Conservation (phyloP, 495 filamentous ascomycete genomes). For the Hypoxylon crocopeplum region DNA sequence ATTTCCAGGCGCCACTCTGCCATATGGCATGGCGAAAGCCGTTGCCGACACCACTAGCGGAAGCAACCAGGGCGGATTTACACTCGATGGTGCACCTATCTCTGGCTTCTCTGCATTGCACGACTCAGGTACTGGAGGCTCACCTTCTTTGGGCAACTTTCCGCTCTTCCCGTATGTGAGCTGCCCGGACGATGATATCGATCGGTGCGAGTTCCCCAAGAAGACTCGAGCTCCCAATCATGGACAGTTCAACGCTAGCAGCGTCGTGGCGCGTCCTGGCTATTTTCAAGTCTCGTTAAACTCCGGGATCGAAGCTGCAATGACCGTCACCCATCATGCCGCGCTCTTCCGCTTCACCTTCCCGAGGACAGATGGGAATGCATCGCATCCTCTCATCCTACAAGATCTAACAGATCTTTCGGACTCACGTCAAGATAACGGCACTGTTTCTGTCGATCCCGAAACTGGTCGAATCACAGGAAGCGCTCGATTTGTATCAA, state of each 20-base stretch:
- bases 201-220: constrained; percentile 69
- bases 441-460: constrained; percentile 59
- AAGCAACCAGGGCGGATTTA: constrained; percentile 75
- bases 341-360: constrained; percentile 76
- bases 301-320: constrained; percentile 66
- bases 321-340: constrained; percentile 70
- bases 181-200: constrained; percentile 69
- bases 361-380: constrained; percentile 49
- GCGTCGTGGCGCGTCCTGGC: constrained; percentile 67
- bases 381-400: constrained; percentile 64
- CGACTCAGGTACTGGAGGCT: constrained; percentile 75
- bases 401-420: constrained; percentile 72
- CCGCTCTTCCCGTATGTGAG: constrained; percentile 71
- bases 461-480: constrained; percentile 68
- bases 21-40: constrained; percentile 80
- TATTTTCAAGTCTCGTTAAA: constrained; percentile 69
- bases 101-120: constrained; percentile 74
- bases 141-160: constrained; percentile 75
- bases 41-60: constrained; percentile 72
- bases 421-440: constrained; percentile 67
- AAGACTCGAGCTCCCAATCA: constrained; percentile 38
- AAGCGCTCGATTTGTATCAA: constrained; percentile 69
- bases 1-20: constrained; percentile 75
- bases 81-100: constrained; percentile 65
- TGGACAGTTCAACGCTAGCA: constrained; percentile 54